Evolutionary conservation across 1,139 yeast species (phyloP), one percentile per base, ranked within the genome.

Genomic region (Geotrichum fermentans): DNA sequence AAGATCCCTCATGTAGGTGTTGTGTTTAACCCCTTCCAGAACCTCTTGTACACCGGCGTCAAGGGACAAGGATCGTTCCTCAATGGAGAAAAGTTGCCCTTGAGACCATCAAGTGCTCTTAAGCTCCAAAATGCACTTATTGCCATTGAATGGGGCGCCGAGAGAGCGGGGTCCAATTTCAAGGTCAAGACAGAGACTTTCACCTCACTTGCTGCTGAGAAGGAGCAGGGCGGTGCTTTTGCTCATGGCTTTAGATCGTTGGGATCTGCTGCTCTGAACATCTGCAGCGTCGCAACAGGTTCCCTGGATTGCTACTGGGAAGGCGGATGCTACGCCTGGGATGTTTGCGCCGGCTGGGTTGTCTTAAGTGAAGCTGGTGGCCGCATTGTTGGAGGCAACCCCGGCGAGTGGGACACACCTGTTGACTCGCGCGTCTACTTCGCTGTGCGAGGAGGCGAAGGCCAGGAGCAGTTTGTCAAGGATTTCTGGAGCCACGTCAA

Each of bases 311-410:
- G 77, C 30, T 79, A 79, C 64, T 79, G 83, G 81, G 82, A 78
- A 62, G 82, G 82, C 47, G 82, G 83, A 18, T 77, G 81, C 61
- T 78, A 74, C 55, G 73, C 78, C 6, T 79, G 83, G 83, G 83
- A 79, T 57, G 82, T 79, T 3, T 77, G 82, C 59, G 83, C 83
- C 5, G 82, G 82, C 33, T 78, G 82, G 82, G 71, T 79, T 52
- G 75, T 79, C 50, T 60, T 79, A 10, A 67, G 69, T 35, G 83
- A 79, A 59, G 77, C 83, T 1, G 83, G 83, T 11, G 83, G 83
- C 14, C 58, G 62, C 22, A 61, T 77, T 40, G 80, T 77, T 3
- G 72, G 78, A 48, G 83, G 80, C 7, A 75, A 75, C 56, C 67
- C 70, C 18, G 76, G 70, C 26, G 68, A 68, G 36, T 75, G 78